Base-by-base conservation (phyloP, 345 rosid genomes). In the Arabis alpina region DNA sequence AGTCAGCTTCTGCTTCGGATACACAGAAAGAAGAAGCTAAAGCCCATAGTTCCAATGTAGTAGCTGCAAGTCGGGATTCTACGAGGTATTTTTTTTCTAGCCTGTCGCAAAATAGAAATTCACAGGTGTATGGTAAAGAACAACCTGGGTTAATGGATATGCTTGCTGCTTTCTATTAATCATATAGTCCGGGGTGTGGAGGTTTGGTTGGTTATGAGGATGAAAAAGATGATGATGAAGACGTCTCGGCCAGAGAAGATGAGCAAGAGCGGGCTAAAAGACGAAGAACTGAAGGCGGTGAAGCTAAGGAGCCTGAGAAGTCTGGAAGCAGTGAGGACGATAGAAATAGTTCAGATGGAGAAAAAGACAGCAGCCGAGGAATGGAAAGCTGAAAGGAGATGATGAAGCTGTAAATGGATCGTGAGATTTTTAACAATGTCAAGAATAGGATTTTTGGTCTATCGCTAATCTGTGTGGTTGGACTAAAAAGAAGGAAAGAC, bases 141-240 rank as follows among this genome's bases (percentile, higher is more conserved):
- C n/a, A n/a, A n/a, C n/a, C n/a, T n/a, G 48, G 63, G 3, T 62
- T 36, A 45, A 54, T 16, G 50, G 64, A 54, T 62, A 1, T 64
- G 51, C 45, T 47, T 72, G 30, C 8, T 64, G 66, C 3, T 66
- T 19, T 42, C 8, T 47, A 9, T 65, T 42, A 13, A 15, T 12
- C 47, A 54, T 74, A 25, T 63, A 83, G 88, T 52, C 80, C 80
- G 54, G 80, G 88, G 73, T 73, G 85, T 32, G 82, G 87, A 6
- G 91, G 91, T 19, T 79, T 91, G 72, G 92, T 91, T 76, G 98
- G 91, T 78, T 88, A 91, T 47, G 94, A 87, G 6, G 97, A 90
- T n/a, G 98, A 92, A n/a, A 87, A 86, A 28, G 96, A 83, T 19
- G 97, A 87, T 12, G 88, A 87, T 12, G 88, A 86, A 65, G 87